phyloP scores from a whole-genome alignment of 1,139 yeast species.

The Pichiaceae sp. region DNA sequence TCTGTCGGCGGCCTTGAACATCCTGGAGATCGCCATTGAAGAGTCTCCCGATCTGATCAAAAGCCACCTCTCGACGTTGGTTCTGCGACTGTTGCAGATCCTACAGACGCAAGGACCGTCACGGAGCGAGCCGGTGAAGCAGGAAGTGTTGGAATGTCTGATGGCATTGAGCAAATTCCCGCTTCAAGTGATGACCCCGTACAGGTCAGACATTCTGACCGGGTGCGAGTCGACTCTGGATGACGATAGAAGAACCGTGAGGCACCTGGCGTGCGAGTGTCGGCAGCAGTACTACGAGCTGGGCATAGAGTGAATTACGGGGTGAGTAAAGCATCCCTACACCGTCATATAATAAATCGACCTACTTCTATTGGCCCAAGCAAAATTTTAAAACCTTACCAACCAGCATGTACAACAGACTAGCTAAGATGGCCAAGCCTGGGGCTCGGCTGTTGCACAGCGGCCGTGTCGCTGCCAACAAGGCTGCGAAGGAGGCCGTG shows the following conservation, averaged over 20 bases:
- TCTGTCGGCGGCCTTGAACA: conserved; percentile 15
- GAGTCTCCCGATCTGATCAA: conserved; percentile 45
- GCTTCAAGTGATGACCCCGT: conserved; percentile 37
- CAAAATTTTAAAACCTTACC: no score
- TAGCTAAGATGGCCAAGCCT: neutral
- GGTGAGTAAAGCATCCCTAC: no score
- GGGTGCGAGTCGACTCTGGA: conserved; percentile 51
- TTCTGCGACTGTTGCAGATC: conserved; percentile 45
- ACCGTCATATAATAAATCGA: no score
- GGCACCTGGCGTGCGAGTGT: conserved; percentile 70
- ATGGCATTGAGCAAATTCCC: conserved; percentile 29
- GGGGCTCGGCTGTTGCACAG: neutral
- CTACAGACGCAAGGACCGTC: conserved; percentile 19
- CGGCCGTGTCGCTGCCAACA: neutral
- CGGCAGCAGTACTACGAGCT: conserved; percentile 68
- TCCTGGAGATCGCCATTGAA: conserved; percentile 30
- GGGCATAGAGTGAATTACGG: conserved; percentile 19
- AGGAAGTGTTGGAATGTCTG: conserved; percentile 49
- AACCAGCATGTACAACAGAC: neutral
- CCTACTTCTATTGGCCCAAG: no score
- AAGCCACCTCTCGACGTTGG: conserved; percentile 45
- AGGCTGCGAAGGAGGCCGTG: neutral
- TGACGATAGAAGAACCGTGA: conserved; percentile 65
- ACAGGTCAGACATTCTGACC: conserved; percentile 39
- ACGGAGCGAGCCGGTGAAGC: conserved; percentile 38